A percentile compares a stretch with the other conserved stretches of the same genome.
These are phyloP conservation scores for Diplodia intermedia DNA, from an alignment of 2,329 filamentous ascomycete species.

Conservation along the genomic window DNA sequence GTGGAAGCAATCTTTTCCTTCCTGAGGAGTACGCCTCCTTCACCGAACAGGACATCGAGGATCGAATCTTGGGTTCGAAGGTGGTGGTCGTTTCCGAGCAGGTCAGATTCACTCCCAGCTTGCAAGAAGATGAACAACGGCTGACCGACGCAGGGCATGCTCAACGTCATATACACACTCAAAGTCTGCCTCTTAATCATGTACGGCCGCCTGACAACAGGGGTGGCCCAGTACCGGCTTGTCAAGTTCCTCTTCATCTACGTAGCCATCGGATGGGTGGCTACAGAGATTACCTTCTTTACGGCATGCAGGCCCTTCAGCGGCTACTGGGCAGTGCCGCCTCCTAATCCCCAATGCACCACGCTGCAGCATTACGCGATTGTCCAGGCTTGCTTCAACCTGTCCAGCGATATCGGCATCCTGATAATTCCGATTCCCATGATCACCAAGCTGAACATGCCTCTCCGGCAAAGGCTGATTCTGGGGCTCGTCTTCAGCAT, in stretches of 20 bases:
- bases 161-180: slow-evolving; percentile 60
- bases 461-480: slow-evolving; percentile 60
- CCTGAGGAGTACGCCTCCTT: slow-evolving; percentile 47
- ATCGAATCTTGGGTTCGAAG: slow-evolving; percentile 55
- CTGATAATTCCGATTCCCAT: slow-evolving; percentile 53
- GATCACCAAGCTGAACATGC: slow-evolving; percentile 58
- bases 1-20: slow-evolving; percentile 53
- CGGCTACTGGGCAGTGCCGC: slow-evolving; percentile 65
- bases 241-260: slow-evolving; percentile 61
- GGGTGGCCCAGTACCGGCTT: slow-evolving; percentile 38
- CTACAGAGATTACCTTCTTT: slow-evolving; percentile 64
- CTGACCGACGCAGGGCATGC: slow-evolving; percentile 60
- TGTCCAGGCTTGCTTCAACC: slow-evolving; percentile 65
- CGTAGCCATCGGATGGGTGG: slow-evolving; percentile 55
- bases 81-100: slow-evolving; percentile 55
- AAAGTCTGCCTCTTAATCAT: slow-evolving; percentile 65
- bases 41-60: slow-evolving; percentile 47
- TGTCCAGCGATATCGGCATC: slow-evolving; percentile 58
- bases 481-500: slow-evolving; percentile 60
- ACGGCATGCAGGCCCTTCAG: slow-evolving; percentile 60
- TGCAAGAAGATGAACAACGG: background rate
- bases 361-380: slow-evolving; percentile 65
- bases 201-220: slow-evolving; percentile 57
- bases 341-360: slow-evolving; percentile 62
- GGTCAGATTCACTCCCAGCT: slow-evolving; percentile 37